Evolutionary conservation across 2,329 filamentous ascomycete species (phyloP), one percentile per base, ranked within the genome.

Genomic region (Aureobasidium lini): DNA sequence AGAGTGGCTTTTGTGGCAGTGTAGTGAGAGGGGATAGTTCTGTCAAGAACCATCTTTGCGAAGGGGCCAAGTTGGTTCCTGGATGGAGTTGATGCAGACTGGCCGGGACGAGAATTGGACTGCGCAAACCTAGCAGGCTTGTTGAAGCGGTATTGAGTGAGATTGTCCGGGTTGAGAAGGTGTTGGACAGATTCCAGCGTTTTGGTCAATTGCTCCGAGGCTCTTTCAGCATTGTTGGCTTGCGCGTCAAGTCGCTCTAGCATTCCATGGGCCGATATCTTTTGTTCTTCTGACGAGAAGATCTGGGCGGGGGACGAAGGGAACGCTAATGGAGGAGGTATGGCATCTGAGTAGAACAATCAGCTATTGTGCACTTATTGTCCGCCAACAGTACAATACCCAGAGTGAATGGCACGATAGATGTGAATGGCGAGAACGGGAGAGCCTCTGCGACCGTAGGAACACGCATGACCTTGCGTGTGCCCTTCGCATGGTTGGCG

Each of bases 341-440:
- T 75, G 34, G 79, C 68, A 57, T 77, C 77, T 79, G 61, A 23
- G 60, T 71, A 56, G 70, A 65, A 46, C 18, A 16, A 18, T 57
- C 36, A 47, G 29, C 47, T 42, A 40, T 58, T 18, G 48, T 53
- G 40, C 44, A 31, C 31, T 11, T 37, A 13, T 32, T 48, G 31
- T 9, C 36, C 47, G 34, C 23, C 23, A 56, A 47, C 61, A 18
- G 29, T 31, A 52, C 72, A 75, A 65, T 73, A 91, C 89, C 85
- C 65, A 88, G 82, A 71, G 88, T 84, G 72, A 93, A 90, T 2
- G 89, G 89, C 56, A 89, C 81, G 50, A 92, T 87, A 3, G 88
- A 90, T 50, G 86, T 89, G 70, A 93, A 86, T 28, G 90, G 89
- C 54, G 89, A 89, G 73, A 86, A 92, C n/a, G 88, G 87, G 47